These are phyloP conservation scores for Blyttiomyces sp. DNA, from an alignment of 371 early-diverging fungal species.

Conservation along the genomic window DNA sequence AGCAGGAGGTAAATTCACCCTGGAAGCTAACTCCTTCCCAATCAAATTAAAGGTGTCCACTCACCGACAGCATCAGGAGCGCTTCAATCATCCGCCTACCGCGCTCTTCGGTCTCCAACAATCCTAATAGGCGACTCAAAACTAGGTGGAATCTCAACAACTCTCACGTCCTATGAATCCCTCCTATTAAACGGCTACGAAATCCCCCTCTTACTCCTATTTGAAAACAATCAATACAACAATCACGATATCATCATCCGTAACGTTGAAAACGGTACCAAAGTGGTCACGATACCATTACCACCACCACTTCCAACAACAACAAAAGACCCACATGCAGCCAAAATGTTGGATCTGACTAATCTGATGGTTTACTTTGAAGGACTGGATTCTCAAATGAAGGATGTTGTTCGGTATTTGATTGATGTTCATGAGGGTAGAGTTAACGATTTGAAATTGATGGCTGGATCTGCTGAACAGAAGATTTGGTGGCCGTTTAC, in stretches of 20 bases:
- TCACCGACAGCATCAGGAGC: conserved; percentile 77
- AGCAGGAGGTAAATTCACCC: no score
- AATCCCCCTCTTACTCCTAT: conserved; percentile 63
- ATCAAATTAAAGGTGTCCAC: conserved; percentile 70
- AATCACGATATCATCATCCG: conserved; percentile 58
- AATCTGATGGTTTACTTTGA: conserved; percentile 53
- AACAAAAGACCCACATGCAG: conserved; percentile 39
- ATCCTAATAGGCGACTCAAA: conserved; percentile 72
- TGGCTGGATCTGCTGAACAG: conserved; percentile 55
- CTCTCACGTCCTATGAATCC: conserved; percentile 70
- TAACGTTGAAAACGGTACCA: conserved; percentile 24
- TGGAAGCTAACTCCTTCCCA: no score
- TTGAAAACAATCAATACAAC: conserved; percentile 55
- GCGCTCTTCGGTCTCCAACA: conserved; percentile 67
- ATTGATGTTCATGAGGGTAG: conserved; percentile 50
- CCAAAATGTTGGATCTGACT: conserved; percentile 30
- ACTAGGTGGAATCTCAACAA: conserved; percentile 80
- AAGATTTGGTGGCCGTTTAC: conserved; percentile 86
- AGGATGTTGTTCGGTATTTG: conserved; percentile 49
- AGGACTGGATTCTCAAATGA: conserved; percentile 46
- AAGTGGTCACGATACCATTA: conserved; percentile 12
- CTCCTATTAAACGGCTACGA: conserved; percentile 70
- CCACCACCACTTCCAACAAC: neutral
- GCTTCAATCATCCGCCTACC: conserved; percentile 69
- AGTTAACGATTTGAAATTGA: conserved; percentile 55